A percentile compares a stretch with the other conserved stretches of the same genome.
phyloP scores from a whole-genome alignment of 257 asterid genomes.

The Craterostigma plantagineum region DNA sequence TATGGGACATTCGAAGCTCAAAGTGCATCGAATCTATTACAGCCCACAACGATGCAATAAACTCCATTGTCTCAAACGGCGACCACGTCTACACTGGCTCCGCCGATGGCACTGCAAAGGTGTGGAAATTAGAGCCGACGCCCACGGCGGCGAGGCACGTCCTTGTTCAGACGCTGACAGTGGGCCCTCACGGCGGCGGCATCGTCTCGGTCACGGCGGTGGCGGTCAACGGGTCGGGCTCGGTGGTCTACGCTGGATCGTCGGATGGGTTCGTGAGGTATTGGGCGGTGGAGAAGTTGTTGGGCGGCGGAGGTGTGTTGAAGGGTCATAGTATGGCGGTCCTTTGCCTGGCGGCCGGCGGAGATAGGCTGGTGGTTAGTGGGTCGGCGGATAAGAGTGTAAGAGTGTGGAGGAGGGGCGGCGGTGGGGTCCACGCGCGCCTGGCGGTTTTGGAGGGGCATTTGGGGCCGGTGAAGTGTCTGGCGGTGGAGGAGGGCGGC shows the following conservation, averaged over 20 bases:
- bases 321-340: constrained; percentile 24
- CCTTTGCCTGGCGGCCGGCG: constrained; percentile 16
- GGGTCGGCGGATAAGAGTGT: constrained; percentile 25
- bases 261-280: constrained; percentile 23
- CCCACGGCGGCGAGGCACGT: constrained; percentile 15
- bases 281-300: constrained; percentile 13
- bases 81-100: constrained; percentile 20
- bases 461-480: constrained; percentile 21
- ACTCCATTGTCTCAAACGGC: constrained; percentile 14
- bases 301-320: constrained; percentile 17
- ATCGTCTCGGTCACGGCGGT: constrained; percentile 20
- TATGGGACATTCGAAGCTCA: constrained; percentile 15
- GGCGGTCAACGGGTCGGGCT: constrained; percentile 10
- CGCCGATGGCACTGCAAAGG: constrained; percentile 24
- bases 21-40: constrained; percentile 23
- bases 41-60: constrained; percentile 24
- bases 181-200: no score
- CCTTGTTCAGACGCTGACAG: constrained; percentile 11
- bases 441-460: constrained; percentile 22
- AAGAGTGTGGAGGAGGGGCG: constrained; percentile 22
- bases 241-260: constrained; percentile 16
- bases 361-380: constrained; percentile 16
- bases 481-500: constrained; percentile 20
- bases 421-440: constrained; percentile 11
- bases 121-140: constrained; percentile 13